Conservation (phyloP, 768 basidiomycete species). For the Naganishia vishniacii region DNA sequence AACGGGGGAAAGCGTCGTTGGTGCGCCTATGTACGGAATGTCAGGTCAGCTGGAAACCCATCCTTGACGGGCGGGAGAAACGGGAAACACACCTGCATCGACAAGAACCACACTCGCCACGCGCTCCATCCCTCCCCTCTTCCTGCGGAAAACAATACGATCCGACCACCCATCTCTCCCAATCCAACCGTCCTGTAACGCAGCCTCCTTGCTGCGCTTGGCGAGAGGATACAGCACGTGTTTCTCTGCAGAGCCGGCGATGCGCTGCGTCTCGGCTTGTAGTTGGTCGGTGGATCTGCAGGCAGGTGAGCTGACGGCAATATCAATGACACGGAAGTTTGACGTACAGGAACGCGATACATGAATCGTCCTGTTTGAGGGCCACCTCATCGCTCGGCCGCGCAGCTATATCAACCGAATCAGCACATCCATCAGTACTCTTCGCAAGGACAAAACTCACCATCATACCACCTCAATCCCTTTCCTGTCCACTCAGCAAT, state of each 20-base stretch:
- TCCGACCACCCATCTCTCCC: background rate
- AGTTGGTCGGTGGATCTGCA: background rate
- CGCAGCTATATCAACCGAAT: background rate
- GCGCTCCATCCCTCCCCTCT: background rate
- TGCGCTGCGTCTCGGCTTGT: background rate
- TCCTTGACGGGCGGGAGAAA: no score
- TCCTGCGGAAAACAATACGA: no score
- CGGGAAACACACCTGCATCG: background rate
- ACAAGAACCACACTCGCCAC: background rate
- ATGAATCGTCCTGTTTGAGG: background rate
- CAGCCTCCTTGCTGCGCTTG: background rate
- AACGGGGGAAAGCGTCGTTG: background rate
- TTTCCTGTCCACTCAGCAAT: no score
- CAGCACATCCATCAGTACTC: background rate
- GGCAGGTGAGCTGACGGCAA: background rate
- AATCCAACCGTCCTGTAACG: background rate
- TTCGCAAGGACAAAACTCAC: background rate
- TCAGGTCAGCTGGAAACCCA: background rate
- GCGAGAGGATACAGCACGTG: background rate
- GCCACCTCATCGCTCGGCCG: background rate
- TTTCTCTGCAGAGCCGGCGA: background rate
- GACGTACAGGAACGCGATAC: conserved; percentile 12
- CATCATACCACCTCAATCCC: no score
- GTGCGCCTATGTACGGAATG: background rate
- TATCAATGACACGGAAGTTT: background rate